Evolutionary conservation across 768 basidiomycete genomes (phyloP), one percentile per base, ranked within the genome.

Genomic region (Mycena pura): DNA sequence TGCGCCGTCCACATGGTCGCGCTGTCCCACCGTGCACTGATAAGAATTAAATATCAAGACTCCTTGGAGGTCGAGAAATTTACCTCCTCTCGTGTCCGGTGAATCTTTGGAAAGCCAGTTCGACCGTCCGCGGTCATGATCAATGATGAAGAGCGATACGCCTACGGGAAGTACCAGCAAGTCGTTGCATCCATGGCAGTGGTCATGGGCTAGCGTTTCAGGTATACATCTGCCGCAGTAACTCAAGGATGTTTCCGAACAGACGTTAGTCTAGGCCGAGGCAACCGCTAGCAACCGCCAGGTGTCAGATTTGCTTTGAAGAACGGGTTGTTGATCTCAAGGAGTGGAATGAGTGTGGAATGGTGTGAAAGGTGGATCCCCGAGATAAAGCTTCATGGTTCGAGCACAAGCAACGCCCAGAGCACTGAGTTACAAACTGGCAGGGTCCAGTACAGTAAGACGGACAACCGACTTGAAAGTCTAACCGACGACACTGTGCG

Each of bases 311-410:
- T 63, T 17, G 62, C 62, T 22, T 63, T 52, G 28, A 57, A 21
- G 28, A 63, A 44, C 6, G 43, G 51, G 0, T 50, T 15, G 31
- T 63, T 44, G 19, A 63, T 13, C 10, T 43, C 5, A 6, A 63
- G 29, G 17, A 53, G 17, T 6, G 62, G 25, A 17, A 3, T 40
- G 6, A 43, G 49, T 14, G 39, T 57, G 57, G 22, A 63, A 57
- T 0, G 55, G 43, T 6, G 24, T 21, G 29, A 63, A 63, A 10
- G 47, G 32, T 36, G 24, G 8, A 52, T 52, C 50, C 4, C 62
- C 62, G 6, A 63, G 62, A 47, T 63, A 63, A n/a, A 8, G 56
- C 62, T 28, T 63, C 62, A 24, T 63, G 62, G 17, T 63, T 63
- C 13, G 62, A 63, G 15, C 49, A 25, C 15, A 63, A 39, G 62